Evolutionary conservation across 805 yeast genomes (phyloP).

Genomic region (Ogataea polymorpha): DNA sequence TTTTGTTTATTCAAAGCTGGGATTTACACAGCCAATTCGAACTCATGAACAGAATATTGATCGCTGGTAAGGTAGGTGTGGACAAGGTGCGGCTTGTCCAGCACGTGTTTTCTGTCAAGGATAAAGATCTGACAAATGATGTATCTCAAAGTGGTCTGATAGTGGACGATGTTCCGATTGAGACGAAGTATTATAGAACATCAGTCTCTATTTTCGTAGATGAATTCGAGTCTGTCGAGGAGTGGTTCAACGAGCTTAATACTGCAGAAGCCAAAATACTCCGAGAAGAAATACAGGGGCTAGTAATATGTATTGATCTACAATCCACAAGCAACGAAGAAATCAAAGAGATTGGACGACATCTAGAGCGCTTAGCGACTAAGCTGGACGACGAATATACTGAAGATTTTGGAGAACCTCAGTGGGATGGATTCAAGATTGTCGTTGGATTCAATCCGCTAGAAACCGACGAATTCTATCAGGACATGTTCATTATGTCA

Average conservation of each 20-base stretch:
- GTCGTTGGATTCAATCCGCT: conserved; percentile 32
- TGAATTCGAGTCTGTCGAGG: conserved; percentile 32
- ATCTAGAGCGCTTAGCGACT: conserved; percentile 20
- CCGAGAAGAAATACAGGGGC: conserved; percentile 45
- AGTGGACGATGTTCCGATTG: conserved; percentile 20
- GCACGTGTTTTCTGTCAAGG: conserved; percentile 7
- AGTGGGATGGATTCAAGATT: conserved; percentile 36
- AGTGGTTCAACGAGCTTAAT: conserved; percentile 41
- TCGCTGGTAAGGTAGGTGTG: conserved; percentile 42
- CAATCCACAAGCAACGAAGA: background rate
- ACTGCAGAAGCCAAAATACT: conserved; percentile 39
- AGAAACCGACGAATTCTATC: background rate
- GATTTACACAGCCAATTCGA: conserved; percentile 6
- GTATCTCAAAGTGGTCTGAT: background rate
- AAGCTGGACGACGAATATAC: conserved; percentile 26
- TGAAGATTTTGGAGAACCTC: conserved; percentile 18
- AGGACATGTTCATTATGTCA: conserved; percentile 8
- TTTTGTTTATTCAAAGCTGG: conserved; percentile 1
- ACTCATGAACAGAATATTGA: conserved; percentile 38
- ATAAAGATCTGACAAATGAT: conserved; percentile 1
- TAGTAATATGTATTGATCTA: conserved; percentile 40
- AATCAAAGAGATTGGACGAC: conserved; percentile 13
- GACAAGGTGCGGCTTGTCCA: conserved; percentile 36
- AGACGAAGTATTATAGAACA: conserved; percentile 29
- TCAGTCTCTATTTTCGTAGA: conserved; percentile 30